A percentile compares a stretch with the other conserved stretches of the same genome.
These are phyloP conservation scores for Sutorius eximius DNA, from an alignment of 1,284 basidiomycete genomes.

Conservation along the genomic window DNA sequence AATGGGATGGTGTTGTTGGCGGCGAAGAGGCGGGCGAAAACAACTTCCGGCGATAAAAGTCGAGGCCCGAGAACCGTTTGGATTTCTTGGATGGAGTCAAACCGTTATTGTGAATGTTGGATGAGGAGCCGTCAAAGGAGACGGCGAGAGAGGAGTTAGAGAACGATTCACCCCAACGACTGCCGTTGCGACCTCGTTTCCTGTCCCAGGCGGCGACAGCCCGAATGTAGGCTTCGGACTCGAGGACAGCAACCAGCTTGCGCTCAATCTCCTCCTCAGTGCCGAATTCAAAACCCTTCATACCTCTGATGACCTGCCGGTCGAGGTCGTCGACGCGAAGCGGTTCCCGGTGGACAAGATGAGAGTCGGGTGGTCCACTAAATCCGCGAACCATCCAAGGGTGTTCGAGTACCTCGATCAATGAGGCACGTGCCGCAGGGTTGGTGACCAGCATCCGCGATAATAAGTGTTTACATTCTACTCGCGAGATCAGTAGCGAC, in stretches of 20 bases:
- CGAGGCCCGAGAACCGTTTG: constrained; percentile 87
- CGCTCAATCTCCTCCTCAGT: constrained; percentile 82
- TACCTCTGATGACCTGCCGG: constrained; percentile 80
- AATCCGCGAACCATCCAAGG: constrained; percentile 96
- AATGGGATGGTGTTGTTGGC: constrained; percentile 46
- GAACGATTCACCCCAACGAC: constrained; percentile 52
- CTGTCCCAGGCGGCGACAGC: constrained; percentile 80
- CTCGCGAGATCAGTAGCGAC: constrained; percentile 12
- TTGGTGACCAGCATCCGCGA: constrained; percentile 97
- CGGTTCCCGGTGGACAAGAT: constrained; percentile 87
- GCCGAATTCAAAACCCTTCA: constrained; percentile 98
- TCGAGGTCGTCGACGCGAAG: constrained; percentile 87
- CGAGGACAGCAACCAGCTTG: constrained; percentile 72
- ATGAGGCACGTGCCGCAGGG: constrained; percentile 79
- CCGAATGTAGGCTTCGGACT: constrained; percentile 75
- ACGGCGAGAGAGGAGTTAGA: constrained; percentile 68
- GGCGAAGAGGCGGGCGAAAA: constrained; percentile 72
- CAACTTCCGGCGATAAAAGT: constrained; percentile 91
- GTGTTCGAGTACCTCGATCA: constrained; percentile 87
- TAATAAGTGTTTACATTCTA: constrained; percentile 93
- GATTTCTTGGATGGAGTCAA: constrained; percentile 54
- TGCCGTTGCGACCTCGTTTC: constrained; percentile 55
- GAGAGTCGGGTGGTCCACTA: constrained; percentile 75
- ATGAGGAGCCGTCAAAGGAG: constrained; percentile 54
- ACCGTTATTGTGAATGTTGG: constrained; percentile 38